Evolutionary conservation across 768 basidiomycete species (phyloP).

Genomic region (Calocera viscosa): DNA sequence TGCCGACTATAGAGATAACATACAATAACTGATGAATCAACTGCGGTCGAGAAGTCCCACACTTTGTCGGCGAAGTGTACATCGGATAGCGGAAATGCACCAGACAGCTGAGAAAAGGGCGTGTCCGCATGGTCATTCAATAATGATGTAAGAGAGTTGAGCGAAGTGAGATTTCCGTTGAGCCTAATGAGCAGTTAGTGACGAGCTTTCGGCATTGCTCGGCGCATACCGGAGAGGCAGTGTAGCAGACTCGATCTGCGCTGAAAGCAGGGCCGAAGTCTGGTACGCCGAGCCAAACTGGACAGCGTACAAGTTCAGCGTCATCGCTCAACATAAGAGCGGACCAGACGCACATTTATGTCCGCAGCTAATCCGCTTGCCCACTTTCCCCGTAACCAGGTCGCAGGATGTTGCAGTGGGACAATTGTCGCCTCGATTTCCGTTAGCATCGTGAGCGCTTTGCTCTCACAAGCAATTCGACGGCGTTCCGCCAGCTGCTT

Average conservation of each 20-base stretch:
- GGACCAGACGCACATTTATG: constrained; percentile 23
- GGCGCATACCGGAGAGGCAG: constrained; percentile 42
- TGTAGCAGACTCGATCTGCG: constrained; percentile 47
- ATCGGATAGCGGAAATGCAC: constrained; percentile 37
- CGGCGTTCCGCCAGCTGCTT: background rate
- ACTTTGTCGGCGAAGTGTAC: constrained; percentile 24
- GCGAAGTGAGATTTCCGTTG: constrained; percentile 28
- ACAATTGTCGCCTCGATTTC: constrained; percentile 31
- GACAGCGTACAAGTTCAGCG: background rate
- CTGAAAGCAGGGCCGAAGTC: constrained; percentile 45
- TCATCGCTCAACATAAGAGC: background rate
- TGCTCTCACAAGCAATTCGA: background rate
- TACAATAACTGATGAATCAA: constrained; percentile 19
- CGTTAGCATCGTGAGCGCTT: constrained; percentile 26
- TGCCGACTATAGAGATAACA: constrained; percentile 6
- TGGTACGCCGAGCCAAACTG: constrained; percentile 29
- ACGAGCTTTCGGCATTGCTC: background rate
- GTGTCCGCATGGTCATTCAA: constrained; percentile 44
- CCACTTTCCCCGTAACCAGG: constrained; percentile 33
- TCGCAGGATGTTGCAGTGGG: constrained; percentile 37
- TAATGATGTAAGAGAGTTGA: constrained; percentile 36
- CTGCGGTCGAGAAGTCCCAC: constrained; percentile 32
- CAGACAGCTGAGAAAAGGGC: constrained; percentile 45
- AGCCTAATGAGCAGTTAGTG: constrained; percentile 23
- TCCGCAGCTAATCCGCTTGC: constrained; percentile 14